Conservation (phyloP, 2,329 filamentous ascomycete genomes). For the Pseudogymnoascus destructans region DNA sequence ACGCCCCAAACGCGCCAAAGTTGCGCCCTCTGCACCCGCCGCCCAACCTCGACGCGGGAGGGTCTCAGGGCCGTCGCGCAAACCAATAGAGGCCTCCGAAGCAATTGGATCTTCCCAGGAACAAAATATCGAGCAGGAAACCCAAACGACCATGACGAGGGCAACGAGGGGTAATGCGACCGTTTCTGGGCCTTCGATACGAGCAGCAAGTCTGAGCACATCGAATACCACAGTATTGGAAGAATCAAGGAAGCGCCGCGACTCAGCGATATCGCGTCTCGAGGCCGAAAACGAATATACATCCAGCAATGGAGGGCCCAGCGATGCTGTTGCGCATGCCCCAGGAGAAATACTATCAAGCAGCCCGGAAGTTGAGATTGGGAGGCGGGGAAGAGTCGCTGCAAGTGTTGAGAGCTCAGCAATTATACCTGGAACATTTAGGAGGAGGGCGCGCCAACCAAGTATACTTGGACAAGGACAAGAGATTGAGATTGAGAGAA, state of each 20-base stretch:
- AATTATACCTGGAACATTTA: conserved; percentile 40
- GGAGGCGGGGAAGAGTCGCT: conserved; percentile 5
- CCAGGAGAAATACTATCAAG: conserved; percentile 19
- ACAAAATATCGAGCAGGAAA: conserved; percentile 24
- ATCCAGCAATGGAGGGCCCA: conserved; percentile 21
- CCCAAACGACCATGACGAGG: conserved; percentile 11
- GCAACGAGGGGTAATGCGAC: background rate
- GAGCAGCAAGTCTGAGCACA: background rate
- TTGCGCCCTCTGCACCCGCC: conserved; percentile 22
- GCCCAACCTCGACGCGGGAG: conserved; percentile 8
- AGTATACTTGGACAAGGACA: conserved; percentile 42
- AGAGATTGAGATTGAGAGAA: conserved; percentile 4
- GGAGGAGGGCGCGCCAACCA: conserved; percentile 43
- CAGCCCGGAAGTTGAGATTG: conserved; percentile 21
- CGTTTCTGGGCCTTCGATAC: background rate
- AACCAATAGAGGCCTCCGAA: background rate
- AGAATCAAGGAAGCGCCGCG: background rate
- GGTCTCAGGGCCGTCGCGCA: conserved; percentile 10
- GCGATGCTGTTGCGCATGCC: conserved; percentile 13
- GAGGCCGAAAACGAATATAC: conserved; percentile 3
- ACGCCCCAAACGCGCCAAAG: conserved; percentile 26
- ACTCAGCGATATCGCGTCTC: conserved; percentile 9
- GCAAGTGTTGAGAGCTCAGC: conserved; percentile 31
- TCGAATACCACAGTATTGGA: conserved; percentile 4
- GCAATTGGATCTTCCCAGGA: conserved; percentile 20